Conservation (phyloP, 2,329 filamentous ascomycete species). For the Pseudocercospora fijiensis region DNA sequence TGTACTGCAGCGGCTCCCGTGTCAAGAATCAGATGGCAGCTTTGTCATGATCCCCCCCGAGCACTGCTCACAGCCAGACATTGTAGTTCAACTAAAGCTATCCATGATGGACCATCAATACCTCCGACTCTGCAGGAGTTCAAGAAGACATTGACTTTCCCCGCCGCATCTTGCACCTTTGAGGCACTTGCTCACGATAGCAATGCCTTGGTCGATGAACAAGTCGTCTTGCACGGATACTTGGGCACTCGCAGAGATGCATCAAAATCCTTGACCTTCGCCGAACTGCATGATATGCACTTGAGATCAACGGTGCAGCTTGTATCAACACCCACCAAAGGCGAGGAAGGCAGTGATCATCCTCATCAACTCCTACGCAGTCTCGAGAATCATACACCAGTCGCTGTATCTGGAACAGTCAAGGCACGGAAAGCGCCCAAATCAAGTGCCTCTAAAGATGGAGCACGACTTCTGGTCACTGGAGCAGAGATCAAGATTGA, state of each 20-base stretch:
- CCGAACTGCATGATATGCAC: constrained; percentile 52
- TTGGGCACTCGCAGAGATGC: constrained; percentile 67
- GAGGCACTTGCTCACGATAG: constrained; percentile 32
- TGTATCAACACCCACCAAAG: constrained; percentile 33
- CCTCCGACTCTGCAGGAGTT: constrained; percentile 27
- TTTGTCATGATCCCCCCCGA: not conserved
- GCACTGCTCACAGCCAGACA: not conserved
- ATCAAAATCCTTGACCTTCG: constrained; percentile 69
- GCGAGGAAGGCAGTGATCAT: constrained; percentile 30
- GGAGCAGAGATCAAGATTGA: constrained; percentile 53
- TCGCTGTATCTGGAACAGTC: constrained; percentile 54
- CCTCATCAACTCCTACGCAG: constrained; percentile 30
- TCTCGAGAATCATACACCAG: constrained; percentile 50
- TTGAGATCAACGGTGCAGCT: constrained; percentile 44
- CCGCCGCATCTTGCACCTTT: constrained; percentile 44
- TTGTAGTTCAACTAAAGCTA: not conserved
- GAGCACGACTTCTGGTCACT: constrained; percentile 16
- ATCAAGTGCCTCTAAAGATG: constrained; percentile 9
- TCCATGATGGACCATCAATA: not conserved
- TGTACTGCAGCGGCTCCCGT: constrained; percentile 19
- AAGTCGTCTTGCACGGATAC: constrained; percentile 67
- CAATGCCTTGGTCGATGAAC: constrained; percentile 32
- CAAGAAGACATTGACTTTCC: constrained; percentile 45
- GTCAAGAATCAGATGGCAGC: constrained; percentile 12
- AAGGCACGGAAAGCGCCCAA: constrained; percentile 43